phyloP scores from a whole-genome alignment of 2,329 filamentous ascomycete genomes.

The Phoma herbarum region DNA sequence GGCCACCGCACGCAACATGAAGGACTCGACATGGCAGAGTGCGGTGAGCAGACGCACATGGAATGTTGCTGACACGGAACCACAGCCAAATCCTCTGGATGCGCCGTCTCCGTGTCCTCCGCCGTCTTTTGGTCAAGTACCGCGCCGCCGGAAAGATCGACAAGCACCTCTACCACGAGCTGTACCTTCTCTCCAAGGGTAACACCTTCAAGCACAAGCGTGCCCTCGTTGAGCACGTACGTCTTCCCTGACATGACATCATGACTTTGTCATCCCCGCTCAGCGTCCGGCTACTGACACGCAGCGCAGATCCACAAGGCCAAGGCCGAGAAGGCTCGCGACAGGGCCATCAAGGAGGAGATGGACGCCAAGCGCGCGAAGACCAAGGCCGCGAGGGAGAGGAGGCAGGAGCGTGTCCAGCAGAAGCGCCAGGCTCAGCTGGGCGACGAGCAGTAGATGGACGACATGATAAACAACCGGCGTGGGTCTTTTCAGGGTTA shows the following conservation, averaged over 20 bases:
- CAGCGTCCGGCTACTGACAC: constrained; percentile 39
- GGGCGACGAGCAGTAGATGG: constrained; percentile 66
- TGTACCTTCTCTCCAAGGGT: constrained; percentile 99
- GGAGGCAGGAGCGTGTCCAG: constrained; percentile 89
- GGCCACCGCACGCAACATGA: constrained; percentile 24
- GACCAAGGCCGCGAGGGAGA: constrained; percentile 99
- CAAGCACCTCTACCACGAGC: constrained; percentile 99
- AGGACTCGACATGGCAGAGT: constrained; percentile 10
- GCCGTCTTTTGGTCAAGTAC: constrained; percentile 99
- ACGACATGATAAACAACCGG: constrained; percentile 52
- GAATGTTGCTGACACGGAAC: constrained; percentile 45
- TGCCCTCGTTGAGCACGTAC: constrained; percentile 99
- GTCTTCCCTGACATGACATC: constrained; percentile 60
- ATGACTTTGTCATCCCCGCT: constrained; percentile 42
- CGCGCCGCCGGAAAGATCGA: constrained; percentile 99
- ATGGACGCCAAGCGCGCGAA: constrained; percentile 99
- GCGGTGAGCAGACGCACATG: constrained; percentile 22
- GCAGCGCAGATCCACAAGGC: constrained; percentile 91
- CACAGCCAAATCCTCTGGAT: constrained; percentile 97
- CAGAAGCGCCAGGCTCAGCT: constrained; percentile 90
- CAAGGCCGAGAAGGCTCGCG: constrained; percentile 99
- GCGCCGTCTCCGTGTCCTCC: constrained; percentile 98
- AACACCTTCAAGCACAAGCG: constrained; percentile 99
- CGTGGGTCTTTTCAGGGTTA: constrained; percentile 54
- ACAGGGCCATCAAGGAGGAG: constrained; percentile 96